Evolutionary conservation across 2,329 filamentous ascomycete genomes (phyloP), one percentile per base, ranked within the genome.

Genomic region (Exophiala calicioides): DNA sequence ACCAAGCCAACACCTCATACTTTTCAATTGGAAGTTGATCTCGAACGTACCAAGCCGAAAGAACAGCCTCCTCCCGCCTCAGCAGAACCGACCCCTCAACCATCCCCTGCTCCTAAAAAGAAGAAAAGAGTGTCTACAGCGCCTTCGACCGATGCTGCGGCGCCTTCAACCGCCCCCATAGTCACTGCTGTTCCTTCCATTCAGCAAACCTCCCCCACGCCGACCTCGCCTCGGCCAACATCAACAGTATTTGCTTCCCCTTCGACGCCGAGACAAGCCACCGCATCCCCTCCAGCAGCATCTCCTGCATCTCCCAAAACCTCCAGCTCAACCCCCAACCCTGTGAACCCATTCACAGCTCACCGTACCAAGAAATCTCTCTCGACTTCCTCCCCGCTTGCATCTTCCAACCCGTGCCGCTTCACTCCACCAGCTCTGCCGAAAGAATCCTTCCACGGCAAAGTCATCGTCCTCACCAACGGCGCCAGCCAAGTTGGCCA

Each of bases 401-500:
- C 42, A 7, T 24, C 36, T 21, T 44, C 47, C 10, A 55, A 55
- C 23, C 52, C 52, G 6, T 55, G 52, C 16, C 52, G 52, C n/a
- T 55, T 55, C 24, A 52, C 52, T 16, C 52, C 52, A 9, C 48
- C 52, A 5, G 27, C 39, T 3, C 37, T 56, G 12, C 44, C 53
- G 10, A 43, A 46, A 6, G 50, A 53, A 36, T 31, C 43, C 10
- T 56, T 53, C n/a, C 33, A 56, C 23, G 50, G 50, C 34, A 57
- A 54, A 48, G 56, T 58, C 5, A 41, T 58, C 12, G 52, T 58
- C 5, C 15, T 58, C 2, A 57, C 56, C 12, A 40, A 55, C 23
- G 57, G 57, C 13, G 64, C 72, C 38, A 71, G 72, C 39, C 72
- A 70, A 8, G 73, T 75, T 27, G 71, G 72, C 3, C 65, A 71